Percentiles rank a stretch among this genome's conserved stretches.
Conservation (phyloP, 2,329 filamentous ascomycete genomes). For the Periconia digitata region DNA sequence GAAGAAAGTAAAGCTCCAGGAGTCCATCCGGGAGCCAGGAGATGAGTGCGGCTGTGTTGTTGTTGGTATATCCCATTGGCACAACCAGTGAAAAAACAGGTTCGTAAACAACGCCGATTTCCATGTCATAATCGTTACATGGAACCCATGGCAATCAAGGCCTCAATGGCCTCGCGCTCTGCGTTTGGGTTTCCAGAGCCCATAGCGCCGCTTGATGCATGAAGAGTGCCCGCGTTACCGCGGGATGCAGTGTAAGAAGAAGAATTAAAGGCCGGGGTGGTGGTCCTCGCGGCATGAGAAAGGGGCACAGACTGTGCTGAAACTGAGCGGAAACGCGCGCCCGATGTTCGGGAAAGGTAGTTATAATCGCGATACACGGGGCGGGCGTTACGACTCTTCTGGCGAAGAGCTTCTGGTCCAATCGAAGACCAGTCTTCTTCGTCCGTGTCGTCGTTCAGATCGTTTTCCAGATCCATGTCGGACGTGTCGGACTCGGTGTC, state of each 20-base stretch:
- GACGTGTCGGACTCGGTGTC: slow-evolving; percentile 73
- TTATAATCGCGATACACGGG: slow-evolving; percentile 43
- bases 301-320: slow-evolving; percentile 21
- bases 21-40: slow-evolving; percentile 20
- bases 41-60: slow-evolving; percentile 8
- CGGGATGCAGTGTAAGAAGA: slow-evolving; percentile 35
- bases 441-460: slow-evolving; percentile 81
- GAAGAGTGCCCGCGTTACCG: slow-evolving; percentile 26
- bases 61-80: slow-evolving; percentile 9
- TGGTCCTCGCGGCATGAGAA: slow-evolving; percentile 19
- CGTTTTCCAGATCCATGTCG: slow-evolving; percentile 68
- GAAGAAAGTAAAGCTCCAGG: slow-evolving; percentile 5
- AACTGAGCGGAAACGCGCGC: slow-evolving; percentile 27
- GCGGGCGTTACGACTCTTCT: slow-evolving; percentile 42
- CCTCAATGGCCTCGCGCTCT: slow-evolving; percentile 80
- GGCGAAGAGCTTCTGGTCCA: slow-evolving; percentile 81
- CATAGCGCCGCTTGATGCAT: slow-evolving; percentile 30
- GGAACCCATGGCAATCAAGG: slow-evolving; percentile 77
- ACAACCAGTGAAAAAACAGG: slow-evolving; percentile 6
- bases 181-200: slow-evolving; percentile 51
- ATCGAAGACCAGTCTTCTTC: slow-evolving; percentile 95
- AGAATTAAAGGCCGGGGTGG: slow-evolving; percentile 29
- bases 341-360: slow-evolving; percentile 40
- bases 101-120: slow-evolving; percentile 17
- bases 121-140: slow-evolving; percentile 43